A percentile compares a stretch with the other conserved stretches of the same genome.
These are phyloP conservation scores for Trichophyton mentagrophytes DNA, from an alignment of 2,329 filamentous ascomycete genomes.

Conservation along the genomic window DNA sequence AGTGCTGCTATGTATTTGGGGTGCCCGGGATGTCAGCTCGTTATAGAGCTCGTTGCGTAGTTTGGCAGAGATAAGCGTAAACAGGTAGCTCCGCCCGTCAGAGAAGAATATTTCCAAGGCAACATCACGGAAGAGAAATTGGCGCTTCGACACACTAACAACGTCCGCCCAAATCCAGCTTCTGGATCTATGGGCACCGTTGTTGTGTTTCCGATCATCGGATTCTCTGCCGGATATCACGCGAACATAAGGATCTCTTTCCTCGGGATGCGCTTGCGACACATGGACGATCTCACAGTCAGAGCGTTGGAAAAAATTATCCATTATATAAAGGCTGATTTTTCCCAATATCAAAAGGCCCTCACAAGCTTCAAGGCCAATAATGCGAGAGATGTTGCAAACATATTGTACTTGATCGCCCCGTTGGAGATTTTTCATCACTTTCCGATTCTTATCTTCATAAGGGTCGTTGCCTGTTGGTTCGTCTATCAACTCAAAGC, in stretches of 20 bases:
- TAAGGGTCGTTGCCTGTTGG: constrained; percentile 75
- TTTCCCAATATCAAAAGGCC: constrained; percentile 89
- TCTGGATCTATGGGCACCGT: constrained; percentile 64
- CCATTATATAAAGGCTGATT: constrained; percentile 82
- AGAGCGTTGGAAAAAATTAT: constrained; percentile 87
- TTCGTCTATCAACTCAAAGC: constrained; percentile 91
- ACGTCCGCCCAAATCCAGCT: constrained; percentile 92
- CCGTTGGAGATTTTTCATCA: constrained; percentile 83
- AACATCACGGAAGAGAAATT: constrained; percentile 90
- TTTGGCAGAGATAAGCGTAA: constrained; percentile 65
- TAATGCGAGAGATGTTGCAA: constrained; percentile 88
- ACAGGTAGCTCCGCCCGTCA: constrained; percentile 84
- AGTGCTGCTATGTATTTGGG: constrained; percentile 60
- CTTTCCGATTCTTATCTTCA: constrained; percentile 96
- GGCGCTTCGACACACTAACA: constrained; percentile 87
- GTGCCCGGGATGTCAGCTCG: constrained; percentile 64
- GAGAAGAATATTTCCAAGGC: constrained; percentile 97
- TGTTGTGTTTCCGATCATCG: constrained; percentile 41
- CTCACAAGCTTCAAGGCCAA: constrained; percentile 85
- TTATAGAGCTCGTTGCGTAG: constrained; percentile 68
- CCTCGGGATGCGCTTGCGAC: constrained; percentile 81
- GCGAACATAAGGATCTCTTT: constrained; percentile 87
- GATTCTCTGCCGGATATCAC: constrained; percentile 74
- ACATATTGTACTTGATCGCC: constrained; percentile 88
- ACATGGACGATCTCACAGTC: constrained; percentile 96